A percentile compares a stretch with the other conserved stretches of the same genome.
Conservation (phyloP, 768 basidiomycete genomes). For the Gloeostereum incarnatum region DNA sequence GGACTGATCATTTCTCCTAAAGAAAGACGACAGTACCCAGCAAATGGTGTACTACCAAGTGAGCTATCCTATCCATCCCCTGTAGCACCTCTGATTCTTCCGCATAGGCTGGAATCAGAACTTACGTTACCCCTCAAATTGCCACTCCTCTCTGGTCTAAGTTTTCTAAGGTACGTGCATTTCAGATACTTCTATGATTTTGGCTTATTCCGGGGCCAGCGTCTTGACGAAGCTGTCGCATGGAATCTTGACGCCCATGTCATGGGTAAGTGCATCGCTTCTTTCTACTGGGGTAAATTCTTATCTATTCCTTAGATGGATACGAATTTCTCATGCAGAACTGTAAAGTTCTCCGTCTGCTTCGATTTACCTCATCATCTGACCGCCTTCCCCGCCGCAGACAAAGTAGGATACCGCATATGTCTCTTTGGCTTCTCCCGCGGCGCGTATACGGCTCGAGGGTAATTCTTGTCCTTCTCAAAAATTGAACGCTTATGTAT, state of each 20-base stretch:
- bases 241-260: conserved; percentile 45
- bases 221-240: conserved; percentile 31
- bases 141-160: conserved; percentile 34
- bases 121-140: conserved; percentile 33
- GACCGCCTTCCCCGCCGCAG: conserved; percentile 13
- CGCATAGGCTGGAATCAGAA: conserved; percentile 42
- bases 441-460: conserved; percentile 45
- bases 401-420: conserved; percentile 40
- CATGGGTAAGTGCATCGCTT: conserved; percentile 16
- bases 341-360: conserved; percentile 20
- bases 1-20: conserved; percentile 37
- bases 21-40: conserved; percentile 37
- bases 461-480: conserved; percentile 11
- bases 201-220: neutral
- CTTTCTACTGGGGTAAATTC: neutral
- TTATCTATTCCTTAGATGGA: conserved; percentile 24
- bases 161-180: conserved; percentile 25
- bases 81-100: neutral
- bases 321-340: conserved; percentile 56
- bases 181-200: neutral
- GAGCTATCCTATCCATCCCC: neutral
- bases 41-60: conserved; percentile 55
- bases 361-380: neutral
- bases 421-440: conserved; percentile 63
- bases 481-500: neutral